Conservation (phyloP, 1,139 yeast genomes). For the Saccharomyces pastorianus region DNA sequence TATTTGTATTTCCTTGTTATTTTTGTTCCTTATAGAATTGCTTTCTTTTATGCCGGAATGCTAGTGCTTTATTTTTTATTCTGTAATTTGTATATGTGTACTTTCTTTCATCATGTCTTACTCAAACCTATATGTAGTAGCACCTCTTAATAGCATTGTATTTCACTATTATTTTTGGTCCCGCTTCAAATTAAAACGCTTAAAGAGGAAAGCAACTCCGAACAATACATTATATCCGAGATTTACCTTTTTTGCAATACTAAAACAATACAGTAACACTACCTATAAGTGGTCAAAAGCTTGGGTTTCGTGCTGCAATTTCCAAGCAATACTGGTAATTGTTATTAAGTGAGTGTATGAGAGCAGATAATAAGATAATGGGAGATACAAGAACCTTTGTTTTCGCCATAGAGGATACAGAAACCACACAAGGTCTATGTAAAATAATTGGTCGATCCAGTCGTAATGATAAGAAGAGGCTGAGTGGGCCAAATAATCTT, state of each 20-base stretch:
- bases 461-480: slow-evolving; percentile 2
- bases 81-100: not conserved
- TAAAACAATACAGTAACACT: not conserved
- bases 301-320: not conserved
- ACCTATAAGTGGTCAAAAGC: not conserved
- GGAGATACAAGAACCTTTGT: slow-evolving; percentile 9
- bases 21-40: not conserved
- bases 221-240: not conserved
- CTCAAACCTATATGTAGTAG: not conserved
- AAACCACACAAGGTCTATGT: slow-evolving; percentile 12
- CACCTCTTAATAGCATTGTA: not conserved
- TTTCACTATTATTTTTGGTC: not conserved
- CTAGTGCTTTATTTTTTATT: not conserved
- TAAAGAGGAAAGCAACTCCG: not conserved
- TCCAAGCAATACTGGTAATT: not conserved
- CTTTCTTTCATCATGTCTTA: not conserved
- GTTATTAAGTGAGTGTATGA: not conserved
- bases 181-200: not conserved
- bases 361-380: slow-evolving; percentile 5
- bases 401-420: slow-evolving; percentile 11
- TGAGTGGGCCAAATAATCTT: not conserved
- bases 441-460: slow-evolving; percentile 20
- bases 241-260: not conserved
- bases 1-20: not conserved
- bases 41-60: not conserved